Evolutionary conservation across 1,139 yeast species (phyloP).

Genomic region (Suhomyces terraborum): DNA sequence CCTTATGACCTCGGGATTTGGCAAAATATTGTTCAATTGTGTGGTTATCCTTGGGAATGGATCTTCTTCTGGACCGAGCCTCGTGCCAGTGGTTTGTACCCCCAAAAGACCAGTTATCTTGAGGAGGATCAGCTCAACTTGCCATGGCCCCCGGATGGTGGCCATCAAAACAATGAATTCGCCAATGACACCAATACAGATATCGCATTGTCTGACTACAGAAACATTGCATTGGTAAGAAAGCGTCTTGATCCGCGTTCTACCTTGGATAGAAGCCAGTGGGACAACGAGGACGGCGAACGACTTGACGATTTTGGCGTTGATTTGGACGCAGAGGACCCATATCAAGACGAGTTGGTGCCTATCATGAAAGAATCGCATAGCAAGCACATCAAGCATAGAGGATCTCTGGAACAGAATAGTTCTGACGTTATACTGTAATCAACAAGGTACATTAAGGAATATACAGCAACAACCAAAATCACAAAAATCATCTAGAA

Average conservation of each 20-base stretch:
- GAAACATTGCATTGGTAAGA: conserved; percentile 14
- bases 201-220: conserved; percentile 16
- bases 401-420: neutral
- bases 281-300: conserved; percentile 85
- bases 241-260: conserved; percentile 27
- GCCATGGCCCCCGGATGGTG: conserved; percentile 93
- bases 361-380: neutral
- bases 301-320: conserved; percentile 83
- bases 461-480: no score
- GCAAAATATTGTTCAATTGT: conserved; percentile 49
- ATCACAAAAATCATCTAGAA: no score
- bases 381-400: neutral
- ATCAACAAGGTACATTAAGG: no score
- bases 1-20: conserved; percentile 78
- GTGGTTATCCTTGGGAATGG: conserved; percentile 70
- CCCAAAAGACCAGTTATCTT: conserved; percentile 53
- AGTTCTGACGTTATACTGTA: neutral
- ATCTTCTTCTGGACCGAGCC: conserved; percentile 65
- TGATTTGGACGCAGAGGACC: conserved; percentile 64
- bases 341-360: conserved; percentile 1
- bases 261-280: conserved; percentile 43
- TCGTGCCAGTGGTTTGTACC: conserved; percentile 43
- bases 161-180: conserved; percentile 35
- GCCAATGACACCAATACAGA: conserved; percentile 23
- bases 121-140: conserved; percentile 62